Base-by-base conservation (phyloP, 2,329 filamentous ascomycete species). In the Ambrosiella beaveri region DNA sequence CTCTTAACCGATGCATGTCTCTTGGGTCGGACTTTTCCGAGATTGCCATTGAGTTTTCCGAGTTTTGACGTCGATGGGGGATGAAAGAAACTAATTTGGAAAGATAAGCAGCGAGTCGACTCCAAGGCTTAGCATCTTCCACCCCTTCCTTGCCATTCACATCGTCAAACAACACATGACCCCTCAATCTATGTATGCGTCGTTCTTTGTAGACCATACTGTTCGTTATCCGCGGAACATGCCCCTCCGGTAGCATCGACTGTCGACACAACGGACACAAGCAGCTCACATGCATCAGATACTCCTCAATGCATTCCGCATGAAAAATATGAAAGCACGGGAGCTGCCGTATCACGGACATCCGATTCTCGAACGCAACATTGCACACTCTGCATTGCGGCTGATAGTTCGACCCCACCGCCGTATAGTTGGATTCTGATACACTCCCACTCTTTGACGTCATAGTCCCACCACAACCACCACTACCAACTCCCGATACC, bases 271-370 rank as follows among this genome's bases (percentile, higher is more conserved):
- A 74, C 0, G 93, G 91, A 65, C 93, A 98, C 1, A 96, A 75
- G 15, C 87, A 94, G 66, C 86, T 94, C 66, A 85, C 84, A 57
- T 82, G 76, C 49, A 78, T 75, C 11, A 97, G 74, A 65, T 93
- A 95, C 19, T 83, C 79, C 66, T 97, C 90, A 62, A 97, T 90
- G 66, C 93, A 98, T 63, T 86, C 84, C 0, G 87, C 85, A 63
- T 98, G 91, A 69, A 90, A 98, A 59, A 97, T 91, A 67, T 98
- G 93, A 0, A 85, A 82, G 64, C 93, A 98, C 0, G 88, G 82
- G 2, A 97, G 74, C 69, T 96, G 86, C 58, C 89, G 85, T 58
- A 97, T 89, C 17, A 82, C 78, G 0, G 86, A 85, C 15, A 75
- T 71, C 41, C 80, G 78, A 13, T 81, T 77, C 36, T 85, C 76